Evolutionary conservation across 768 basidiomycete species (phyloP), one percentile per base, ranked within the genome.

Genomic region (Tricholoma terreum): DNA sequence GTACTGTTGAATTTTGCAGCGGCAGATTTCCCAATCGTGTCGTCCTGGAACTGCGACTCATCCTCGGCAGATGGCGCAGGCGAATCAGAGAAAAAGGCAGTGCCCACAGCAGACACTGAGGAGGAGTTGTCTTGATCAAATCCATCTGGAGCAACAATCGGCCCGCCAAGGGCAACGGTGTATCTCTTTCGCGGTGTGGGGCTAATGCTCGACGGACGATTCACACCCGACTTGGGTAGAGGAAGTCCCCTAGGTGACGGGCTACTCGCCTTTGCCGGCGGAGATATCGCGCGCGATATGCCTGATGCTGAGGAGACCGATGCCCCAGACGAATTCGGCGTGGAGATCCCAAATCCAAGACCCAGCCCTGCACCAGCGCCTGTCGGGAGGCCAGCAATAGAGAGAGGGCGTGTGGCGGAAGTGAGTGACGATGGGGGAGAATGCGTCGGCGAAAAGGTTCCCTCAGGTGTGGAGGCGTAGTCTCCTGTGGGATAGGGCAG

Each of bases 401-500:
- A 81, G 3, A 82, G 63, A 0, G 80, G 75, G 56, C 73, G 66
- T 0, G 83, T 78, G 3, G 83, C 76, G 7, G 85, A 81, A 46
- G 67, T 78, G n/a, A 84, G 69, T 2, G 84, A 81, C 2, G 83
- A 78, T 11, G 83, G 76, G 1, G 82, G 76, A 2, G 80, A 81
- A 34, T 70, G 71, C 2, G 75, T 64, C 9, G 79, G 75, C 0
- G 77, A 77, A 63, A 77, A 75, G 6, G 73, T 61, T 43, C 65
- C 78, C 34, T 84, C 81, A 0, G 84, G 73, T 0, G 87, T 87
- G 9, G 85, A 84, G 5, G 89, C 77, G 58, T 94, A 93, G 63
- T 94, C 92, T 3, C 91, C 92, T 2, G 86, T 85, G 15, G 91
- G 91, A 61, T 93, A 92, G 21, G 91, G 90, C 14, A 92, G 74